These are phyloP conservation scores for Blastocystis hominis DNA, from an alignment of 352 stramenopile species.

Conservation along the genomic window DNA sequence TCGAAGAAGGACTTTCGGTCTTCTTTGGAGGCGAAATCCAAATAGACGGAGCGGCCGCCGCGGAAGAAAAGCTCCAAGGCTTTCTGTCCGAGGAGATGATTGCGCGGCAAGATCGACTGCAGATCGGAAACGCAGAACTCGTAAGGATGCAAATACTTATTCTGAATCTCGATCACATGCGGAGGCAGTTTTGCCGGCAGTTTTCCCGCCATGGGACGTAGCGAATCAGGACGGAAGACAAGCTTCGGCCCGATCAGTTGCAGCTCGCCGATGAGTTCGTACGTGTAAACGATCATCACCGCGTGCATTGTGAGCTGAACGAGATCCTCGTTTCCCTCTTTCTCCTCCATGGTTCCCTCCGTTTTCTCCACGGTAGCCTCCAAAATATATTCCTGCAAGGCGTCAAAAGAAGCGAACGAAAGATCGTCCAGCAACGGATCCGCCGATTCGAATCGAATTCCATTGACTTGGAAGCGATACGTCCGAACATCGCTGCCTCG, in stretches of 20 bases:
- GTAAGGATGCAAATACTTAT: neutral
- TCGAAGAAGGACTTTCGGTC: slow-evolving; percentile 1
- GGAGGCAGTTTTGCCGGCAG: neutral
- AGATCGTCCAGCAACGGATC: slow-evolving; percentile 4
- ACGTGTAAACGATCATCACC: neutral
- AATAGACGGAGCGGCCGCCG: neutral
- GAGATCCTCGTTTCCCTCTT: neutral
- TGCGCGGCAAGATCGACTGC: neutral
- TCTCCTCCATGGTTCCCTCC: neutral
- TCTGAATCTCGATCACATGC: neutral
- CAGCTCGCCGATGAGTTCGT: neutral
- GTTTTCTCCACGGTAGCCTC: slow-evolving; percentile 8
- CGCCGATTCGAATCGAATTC: neutral
- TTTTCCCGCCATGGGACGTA: neutral
- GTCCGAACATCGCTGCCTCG: neutral
- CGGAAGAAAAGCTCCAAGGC: neutral
- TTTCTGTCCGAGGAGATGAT: neutral
- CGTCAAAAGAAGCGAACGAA: neutral
- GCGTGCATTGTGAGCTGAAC: neutral
- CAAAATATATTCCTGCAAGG: slow-evolving; percentile 9
- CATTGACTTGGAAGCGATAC: neutral
- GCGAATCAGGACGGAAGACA: neutral
- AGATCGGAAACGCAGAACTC: neutral
- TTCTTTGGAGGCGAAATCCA: neutral
- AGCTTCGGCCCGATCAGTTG: neutral